Base-by-base conservation (phyloP, 2,329 filamentous ascomycete genomes). In the Aspergillus sp. region DNA sequence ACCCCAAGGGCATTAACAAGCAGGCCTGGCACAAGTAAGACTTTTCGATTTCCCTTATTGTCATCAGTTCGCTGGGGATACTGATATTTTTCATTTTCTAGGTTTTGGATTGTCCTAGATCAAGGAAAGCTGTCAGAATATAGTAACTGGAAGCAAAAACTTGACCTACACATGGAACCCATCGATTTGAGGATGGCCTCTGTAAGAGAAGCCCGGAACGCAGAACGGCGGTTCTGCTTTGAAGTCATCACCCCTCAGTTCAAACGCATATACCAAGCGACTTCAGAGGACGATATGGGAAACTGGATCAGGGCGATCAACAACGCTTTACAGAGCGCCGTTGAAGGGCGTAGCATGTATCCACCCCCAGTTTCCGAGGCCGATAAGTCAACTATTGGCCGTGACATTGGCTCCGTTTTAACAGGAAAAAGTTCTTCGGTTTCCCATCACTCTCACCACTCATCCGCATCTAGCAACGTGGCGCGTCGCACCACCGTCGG, bases 21-120 rank as follows among this genome's bases (percentile, higher is more conserved):
- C 92, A 96, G 75, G 93, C 91, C 51, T 99, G 95, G 95, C 95
- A 99, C 75, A 99, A 99, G 90, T 96, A 80, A 78, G 89, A 19
- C 22, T 11, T 11, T 4, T 5, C 12, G 5, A 39, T 49, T 19
- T 11, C 34, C 22, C n/a, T 12, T 41, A 9, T 40, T 22, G 22
- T 22, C 12, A 20, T 41, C 12, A 30, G 13, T 19, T 37, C 8
- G 8, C 2, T 20, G 44, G 15, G 24, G 5, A 8, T 24, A 44
- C 49, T 51, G 24, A 51, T 19, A 30, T n/a, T 4, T 4, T 15
- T 27, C 22, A 15, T 34, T 24, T n/a, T 11, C 9, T 24, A 96
- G 92, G 71, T 99, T 98, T 76, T 99, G 95, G 95, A 96, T 99
- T 63, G 95, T 99, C 2, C 82, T 99, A 45, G 96, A 98, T 72